These are phyloP conservation scores for Tolypocladium pustulatum DNA, from an alignment of 2,329 filamentous ascomycete species.

Conservation along the genomic window DNA sequence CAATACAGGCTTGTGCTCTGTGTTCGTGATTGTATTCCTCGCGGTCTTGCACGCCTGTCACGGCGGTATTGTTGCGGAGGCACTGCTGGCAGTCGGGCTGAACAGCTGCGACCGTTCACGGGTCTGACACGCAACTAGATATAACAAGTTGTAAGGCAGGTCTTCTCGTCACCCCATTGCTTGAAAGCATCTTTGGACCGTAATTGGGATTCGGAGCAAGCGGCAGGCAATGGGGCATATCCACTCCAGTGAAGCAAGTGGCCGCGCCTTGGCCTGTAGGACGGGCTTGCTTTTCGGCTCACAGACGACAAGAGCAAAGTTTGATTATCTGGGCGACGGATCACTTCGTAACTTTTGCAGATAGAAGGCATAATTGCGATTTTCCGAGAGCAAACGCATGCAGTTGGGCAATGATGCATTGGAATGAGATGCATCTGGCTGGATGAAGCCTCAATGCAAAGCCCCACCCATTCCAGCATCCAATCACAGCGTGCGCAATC, in stretches of 20 bases:
- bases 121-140: not conserved
- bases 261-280: not conserved
- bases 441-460: not conserved
- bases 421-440: not conserved
- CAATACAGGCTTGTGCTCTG: not conserved
- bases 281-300: not conserved
- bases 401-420: not conserved
- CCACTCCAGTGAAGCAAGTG: not conserved
- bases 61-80: not conserved
- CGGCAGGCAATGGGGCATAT: not conserved
- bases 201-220: too few relatives aligned
- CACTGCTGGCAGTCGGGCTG: not conserved
- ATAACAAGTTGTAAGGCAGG: not conserved
- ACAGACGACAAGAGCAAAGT: not conserved
- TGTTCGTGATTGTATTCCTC: not conserved
- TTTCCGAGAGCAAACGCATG: not conserved
- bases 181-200: too few relatives aligned
- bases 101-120: too few relatives aligned
- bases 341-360: not conserved
- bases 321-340: not conserved
- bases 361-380: not conserved
- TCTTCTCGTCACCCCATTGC: not conserved
- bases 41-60: not conserved
- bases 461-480: not conserved
- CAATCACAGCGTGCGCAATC: conserved; percentile 2